Base-by-base conservation (phyloP, 441 rosid genomes). In the Eruca vesicaria region DNA sequence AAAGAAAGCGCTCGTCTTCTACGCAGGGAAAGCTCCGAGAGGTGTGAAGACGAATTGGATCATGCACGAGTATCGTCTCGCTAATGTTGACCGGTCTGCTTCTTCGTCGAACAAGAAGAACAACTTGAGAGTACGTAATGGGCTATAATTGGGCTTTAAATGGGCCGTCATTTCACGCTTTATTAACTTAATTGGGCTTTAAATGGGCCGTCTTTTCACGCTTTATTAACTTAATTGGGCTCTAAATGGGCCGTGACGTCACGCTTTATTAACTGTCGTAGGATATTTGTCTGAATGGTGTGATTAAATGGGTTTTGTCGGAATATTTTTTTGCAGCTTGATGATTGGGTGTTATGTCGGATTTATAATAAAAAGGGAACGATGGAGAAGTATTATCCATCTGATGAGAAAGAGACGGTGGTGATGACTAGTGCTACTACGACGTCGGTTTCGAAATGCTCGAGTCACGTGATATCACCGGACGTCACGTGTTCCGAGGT, bases 311-410 rank as follows among this genome's bases (percentile, higher is more conserved):
- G 43, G 16, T 7, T 2, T 72, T 63, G 59, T 19, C 26, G 8
- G 28, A 4, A 29, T 33, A 2, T 16, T 2, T 16, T 2, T 36
- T 63, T 16, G 74, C 93, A 92, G 98, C 93, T 92, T 53, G 98
- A 92, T 73, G 96, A 93, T 61, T 93, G 96, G 98, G 98, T 93
- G 3, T 72, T 90, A 6, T 90, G 96, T 48, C 86, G 98, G 36
- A 80, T 90, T 62, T 90, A 90, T 88, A 93, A 93, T 84, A 93
- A 93, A 82, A 93, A 90, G 58, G 97, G 98, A 19, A 80, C 75
- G 48, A 76, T 88, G 18, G 97, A 93, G 83, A 90, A 89, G 74
- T 78, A 85, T 68, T 62, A 57, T 28, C 74, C 81, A 9, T 19
- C 52, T 0, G 79, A 76, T 8, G 77, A 62, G 32, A 81, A 80